phyloP scores from a whole-genome alignment of 768 basidiomycete genomes.

The Clitopilus hobsonii region DNA sequence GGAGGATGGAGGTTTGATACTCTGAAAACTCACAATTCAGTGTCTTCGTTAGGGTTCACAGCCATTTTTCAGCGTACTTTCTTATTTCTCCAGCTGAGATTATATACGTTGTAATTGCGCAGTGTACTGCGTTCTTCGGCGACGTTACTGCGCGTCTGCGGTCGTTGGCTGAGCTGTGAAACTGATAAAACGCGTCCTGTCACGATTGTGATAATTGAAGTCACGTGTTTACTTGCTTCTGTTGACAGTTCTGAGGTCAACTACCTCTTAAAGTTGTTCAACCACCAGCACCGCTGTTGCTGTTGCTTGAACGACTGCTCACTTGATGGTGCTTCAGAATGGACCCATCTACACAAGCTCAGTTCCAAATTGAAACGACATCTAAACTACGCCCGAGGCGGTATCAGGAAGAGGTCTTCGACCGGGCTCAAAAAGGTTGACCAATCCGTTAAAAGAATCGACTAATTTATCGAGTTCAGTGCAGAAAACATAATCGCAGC shows the following conservation, averaged over 20 bases:
- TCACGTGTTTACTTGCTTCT: background rate
- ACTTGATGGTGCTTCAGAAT: background rate
- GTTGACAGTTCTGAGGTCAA: background rate
- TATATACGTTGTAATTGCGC: background rate
- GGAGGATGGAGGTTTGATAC: background rate
- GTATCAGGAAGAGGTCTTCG: constrained; percentile 73
- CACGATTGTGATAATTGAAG: background rate
- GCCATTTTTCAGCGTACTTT: constrained; percentile 39
- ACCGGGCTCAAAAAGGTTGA: constrained; percentile 48
- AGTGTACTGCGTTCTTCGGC: background rate
- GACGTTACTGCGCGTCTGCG: background rate
- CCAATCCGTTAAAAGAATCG: background rate
- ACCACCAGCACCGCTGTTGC: background rate
- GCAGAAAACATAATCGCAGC: constrained; percentile 67
- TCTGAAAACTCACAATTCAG: constrained; percentile 75
- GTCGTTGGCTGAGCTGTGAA: background rate
- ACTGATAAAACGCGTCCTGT: background rate
- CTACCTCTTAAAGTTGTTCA: background rate
- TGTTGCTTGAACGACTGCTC: background rate
- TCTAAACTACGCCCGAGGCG: constrained; percentile 18
- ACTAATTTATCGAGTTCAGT: background rate
- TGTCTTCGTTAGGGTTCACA: constrained; percentile 85
- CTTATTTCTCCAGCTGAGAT: background rate
- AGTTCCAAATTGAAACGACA: background rate
- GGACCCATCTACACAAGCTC: background rate